Base-by-base conservation (phyloP, 345 rosid species). In the Aethionema arabicum region DNA sequence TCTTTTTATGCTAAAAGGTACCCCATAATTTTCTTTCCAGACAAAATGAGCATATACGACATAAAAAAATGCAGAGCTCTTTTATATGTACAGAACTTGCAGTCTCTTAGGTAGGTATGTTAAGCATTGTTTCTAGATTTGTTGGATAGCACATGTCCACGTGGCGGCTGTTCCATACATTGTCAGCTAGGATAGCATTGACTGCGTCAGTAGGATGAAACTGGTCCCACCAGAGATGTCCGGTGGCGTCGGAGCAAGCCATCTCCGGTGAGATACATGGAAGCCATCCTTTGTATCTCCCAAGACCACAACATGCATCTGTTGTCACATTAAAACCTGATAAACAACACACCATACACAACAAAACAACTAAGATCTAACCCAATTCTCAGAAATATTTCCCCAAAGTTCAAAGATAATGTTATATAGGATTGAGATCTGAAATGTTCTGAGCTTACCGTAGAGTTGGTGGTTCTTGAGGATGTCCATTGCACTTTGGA, bases 141-240 rank as follows among this genome's bases (percentile, higher is more conserved):
- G 70, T 80, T 0, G 91, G 99, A 65, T 80, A 83, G 74, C 95
- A 89, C 93, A 89, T 92, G 74, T 76, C 79, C 0, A 91, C 67
- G 69, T 87, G 90, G 73, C 74, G 71, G 62, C 93, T 80, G 31
- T 78, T 84, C 98, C 98, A 89, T 56, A 86, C 85, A 56, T 92
- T 85, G 69, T 85, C 98, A 0, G 96, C 91, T 27, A 89, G 78
- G 58, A 89, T 92, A 42, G 88, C 82, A 56, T 89, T 92, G 63
- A 80, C 93, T 5, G 81, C 83, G 49, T 83, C 91, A 2, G 95
- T 92, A 8, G 97, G 98, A 74, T 92, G 98, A 70, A 82, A 89
- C 72, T 84, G 95, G 31, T 92, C 95, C 95, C 97, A 89, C 98
- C 95, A 92, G 38, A 87, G 75, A 61, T 87, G 84, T 32, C 68